phyloP scores from a whole-genome alignment of 2,329 filamentous ascomycete species.

The Beauveria bassiana region DNA sequence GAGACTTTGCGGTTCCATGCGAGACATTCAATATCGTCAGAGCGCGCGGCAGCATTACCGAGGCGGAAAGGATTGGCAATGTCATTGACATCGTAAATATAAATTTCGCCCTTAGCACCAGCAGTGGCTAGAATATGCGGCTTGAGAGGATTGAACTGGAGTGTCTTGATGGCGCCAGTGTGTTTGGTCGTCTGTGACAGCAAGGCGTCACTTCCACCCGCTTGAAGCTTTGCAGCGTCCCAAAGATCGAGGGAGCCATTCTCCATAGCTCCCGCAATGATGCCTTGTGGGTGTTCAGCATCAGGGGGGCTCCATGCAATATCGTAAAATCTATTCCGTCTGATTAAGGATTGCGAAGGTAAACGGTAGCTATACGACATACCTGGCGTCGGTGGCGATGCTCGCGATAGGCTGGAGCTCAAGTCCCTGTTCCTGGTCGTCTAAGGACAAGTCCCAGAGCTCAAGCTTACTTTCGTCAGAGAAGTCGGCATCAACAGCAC shows the following conservation, averaged over 20 bases:
- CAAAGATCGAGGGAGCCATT: conserved; percentile 90
- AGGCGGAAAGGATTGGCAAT: conserved; percentile 80
- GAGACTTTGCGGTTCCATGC: conserved; percentile 99
- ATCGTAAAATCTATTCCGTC: conserved; percentile 72
- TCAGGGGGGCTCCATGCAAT: conserved; percentile 86
- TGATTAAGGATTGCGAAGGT: neutral
- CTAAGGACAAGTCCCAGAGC: conserved; percentile 87
- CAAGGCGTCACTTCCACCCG: conserved; percentile 59
- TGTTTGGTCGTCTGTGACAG: conserved; percentile 86
- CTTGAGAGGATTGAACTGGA: conserved; percentile 94
- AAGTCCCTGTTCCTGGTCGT: conserved; percentile 63
- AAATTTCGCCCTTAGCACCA: conserved; percentile 91
- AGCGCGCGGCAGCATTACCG: conserved; percentile 78
- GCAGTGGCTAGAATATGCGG: conserved; percentile 87
- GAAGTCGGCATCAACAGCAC: conserved; percentile 94
- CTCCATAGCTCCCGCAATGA: conserved; percentile 92
- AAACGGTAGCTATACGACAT: conserved; percentile 19
- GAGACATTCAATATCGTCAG: conserved; percentile 91
- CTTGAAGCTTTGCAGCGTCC: conserved; percentile 68
- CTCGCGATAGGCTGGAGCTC: conserved; percentile 82
- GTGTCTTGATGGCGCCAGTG: conserved; percentile 81
- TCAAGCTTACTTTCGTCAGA: conserved; percentile 95
- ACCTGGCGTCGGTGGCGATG: conserved; percentile 86
- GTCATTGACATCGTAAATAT: conserved; percentile 91
- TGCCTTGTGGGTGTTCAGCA: conserved; percentile 69